phyloP scores from a whole-genome alignment of 257 asterid species.

The Asclepias syriaca region DNA sequence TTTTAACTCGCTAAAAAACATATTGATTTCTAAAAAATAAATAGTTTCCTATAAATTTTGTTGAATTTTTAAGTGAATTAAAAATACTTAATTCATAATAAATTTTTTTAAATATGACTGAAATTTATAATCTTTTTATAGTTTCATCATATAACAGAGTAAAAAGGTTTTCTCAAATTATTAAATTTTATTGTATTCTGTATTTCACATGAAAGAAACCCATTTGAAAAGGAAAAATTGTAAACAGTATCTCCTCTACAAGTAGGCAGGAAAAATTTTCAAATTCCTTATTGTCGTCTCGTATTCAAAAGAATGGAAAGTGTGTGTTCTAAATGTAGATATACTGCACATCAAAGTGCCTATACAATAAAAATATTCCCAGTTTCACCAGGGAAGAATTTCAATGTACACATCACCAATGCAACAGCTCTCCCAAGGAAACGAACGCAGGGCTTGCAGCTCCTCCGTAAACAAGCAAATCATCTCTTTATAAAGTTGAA shows the following conservation, averaged over 20 bases:
- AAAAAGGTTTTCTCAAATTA: no score
- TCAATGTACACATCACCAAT: neutral
- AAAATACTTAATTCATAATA: no score
- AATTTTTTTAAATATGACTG: no score
- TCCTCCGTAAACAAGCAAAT: conserved; percentile 4
- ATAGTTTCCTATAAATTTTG: no score
- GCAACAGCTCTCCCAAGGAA: conserved; percentile 6
- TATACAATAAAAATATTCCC: conserved; percentile 17
- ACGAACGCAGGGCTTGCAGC: neutral
- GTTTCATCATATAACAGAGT: no score
- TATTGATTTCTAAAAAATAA: no score
- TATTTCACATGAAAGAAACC: no score
- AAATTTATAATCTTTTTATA: no score
- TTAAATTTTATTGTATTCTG: no score
- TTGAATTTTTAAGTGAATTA: no score
- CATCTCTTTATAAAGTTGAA: conserved; percentile 86
- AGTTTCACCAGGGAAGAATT: neutral
- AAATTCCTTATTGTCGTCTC: conserved; percentile 4
- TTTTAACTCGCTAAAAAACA: no score
- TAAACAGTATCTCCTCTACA: neutral
- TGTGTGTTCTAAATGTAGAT: neutral
- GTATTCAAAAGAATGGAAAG: conserved; percentile 9
- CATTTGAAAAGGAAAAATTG: no score
- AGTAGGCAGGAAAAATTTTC: neutral
- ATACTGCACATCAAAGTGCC: conserved; percentile 11